Evolutionary conservation across 371 early-diverging fungal species (phyloP), one percentile per base, ranked within the genome.

Genomic region (Mortierella sp.): DNA sequence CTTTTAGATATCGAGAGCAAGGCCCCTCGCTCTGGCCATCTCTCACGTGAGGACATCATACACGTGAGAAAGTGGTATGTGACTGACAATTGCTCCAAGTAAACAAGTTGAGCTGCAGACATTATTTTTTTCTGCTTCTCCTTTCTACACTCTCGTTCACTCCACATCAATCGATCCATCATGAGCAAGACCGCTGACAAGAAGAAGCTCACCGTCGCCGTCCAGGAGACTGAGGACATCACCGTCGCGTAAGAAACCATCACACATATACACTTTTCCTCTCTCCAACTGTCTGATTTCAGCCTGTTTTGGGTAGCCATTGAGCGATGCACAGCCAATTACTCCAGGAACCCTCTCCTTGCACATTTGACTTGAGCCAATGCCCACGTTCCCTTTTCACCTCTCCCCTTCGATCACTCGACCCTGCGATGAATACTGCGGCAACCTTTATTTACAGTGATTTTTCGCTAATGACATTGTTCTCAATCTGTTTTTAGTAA

Each of bases 171-270:
- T 72, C 70, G 62, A 66, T 73, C 62, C 78, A 78, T 22, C 71
- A 78, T 78, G 79, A 78, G 79, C 79, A 78, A 78, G 74, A 70
- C 79, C 64, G 74, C 79, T 45, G 73, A 69, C 79, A 74, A 73
- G 73, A 77, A 77, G 77, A 78, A 78, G 74, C 74, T 74, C 52
- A 74, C 74, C 71, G 68, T 78, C 60, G 74, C 79, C 30, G 70
- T 73, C 67, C 78, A 78, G 78, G 79, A 78, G 64, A 69, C 79
- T 68, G 79, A 78, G 79, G 79, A 78, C 64, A 63, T 78, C 71
- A 78, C 79, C 61, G 74, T 78, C 74, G 79, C 79, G 79, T 78
- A 78, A 78, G 79, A 45, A 51, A 22, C 9, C 51, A 51, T 51
- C 22, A 14, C 47, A 45, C 47, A 63, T 59, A 26, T 26, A 28